Conservation (phyloP, 2,329 filamentous ascomycete genomes). For the Rutstroemia sp. region DNA sequence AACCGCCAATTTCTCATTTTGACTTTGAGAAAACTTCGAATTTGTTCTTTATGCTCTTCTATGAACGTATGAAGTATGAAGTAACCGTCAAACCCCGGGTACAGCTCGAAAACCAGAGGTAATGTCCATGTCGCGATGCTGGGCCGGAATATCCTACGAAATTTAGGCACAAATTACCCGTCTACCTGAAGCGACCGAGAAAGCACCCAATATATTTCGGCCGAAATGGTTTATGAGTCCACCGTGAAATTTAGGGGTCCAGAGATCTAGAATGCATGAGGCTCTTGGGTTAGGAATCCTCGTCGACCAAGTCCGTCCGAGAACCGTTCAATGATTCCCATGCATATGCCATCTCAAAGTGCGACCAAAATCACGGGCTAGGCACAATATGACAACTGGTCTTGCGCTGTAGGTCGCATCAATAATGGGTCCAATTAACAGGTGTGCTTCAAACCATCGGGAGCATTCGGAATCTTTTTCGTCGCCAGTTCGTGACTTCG, state of each 20-base stretch:
- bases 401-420: neutral
- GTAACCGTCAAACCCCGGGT: neutral
- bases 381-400: neutral
- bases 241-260: constrained; percentile 3
- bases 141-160: neutral
- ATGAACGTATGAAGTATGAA: neutral
- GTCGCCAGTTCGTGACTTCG: neutral
- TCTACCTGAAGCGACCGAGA: neutral
- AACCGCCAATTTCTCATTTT: neutral
- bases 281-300: constrained; percentile 4
- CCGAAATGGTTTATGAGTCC: neutral
- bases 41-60: no score
- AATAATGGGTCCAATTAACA: neutral
- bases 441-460: constrained; percentile 1
- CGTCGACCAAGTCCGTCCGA: neutral
- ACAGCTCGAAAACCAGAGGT: no score
- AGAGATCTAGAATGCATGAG: constrained; percentile 8
- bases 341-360: neutral
- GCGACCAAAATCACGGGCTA: neutral
- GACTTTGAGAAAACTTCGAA: neutral
- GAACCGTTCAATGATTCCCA: neutral
- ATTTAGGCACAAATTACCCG: no score
- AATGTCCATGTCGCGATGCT: neutral
- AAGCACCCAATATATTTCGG: neutral
- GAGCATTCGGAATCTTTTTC: constrained; percentile 3